These are phyloP conservation scores for Hanseniaspora thailandica DNA, from an alignment of 805 yeast genomes.

Conservation along the genomic window DNA sequence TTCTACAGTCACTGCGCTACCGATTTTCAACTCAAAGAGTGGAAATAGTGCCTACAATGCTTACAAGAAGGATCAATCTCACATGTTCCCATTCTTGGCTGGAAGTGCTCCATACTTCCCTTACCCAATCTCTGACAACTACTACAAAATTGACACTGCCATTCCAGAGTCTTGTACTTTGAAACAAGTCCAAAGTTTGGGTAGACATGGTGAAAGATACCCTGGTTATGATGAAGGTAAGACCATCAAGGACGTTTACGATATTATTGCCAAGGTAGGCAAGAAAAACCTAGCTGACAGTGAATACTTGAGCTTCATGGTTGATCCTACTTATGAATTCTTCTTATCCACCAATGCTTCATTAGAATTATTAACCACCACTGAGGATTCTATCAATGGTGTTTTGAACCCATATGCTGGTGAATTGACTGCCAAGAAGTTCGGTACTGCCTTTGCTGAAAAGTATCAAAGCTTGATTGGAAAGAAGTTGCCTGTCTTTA, in stretches of 20 bases:
- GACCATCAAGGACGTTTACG: background rate
- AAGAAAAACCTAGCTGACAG: slow-evolving; percentile 26
- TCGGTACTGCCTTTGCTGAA: slow-evolving; percentile 36
- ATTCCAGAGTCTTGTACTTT: slow-evolving; percentile 41
- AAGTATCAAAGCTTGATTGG: slow-evolving; percentile 34
- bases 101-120: slow-evolving; percentile 47
- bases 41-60: background rate
- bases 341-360: slow-evolving; percentile 34
- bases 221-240: slow-evolving; percentile 39
- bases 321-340: slow-evolving; percentile 34
- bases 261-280: slow-evolving; percentile 27
- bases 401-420: slow-evolving; percentile 36
- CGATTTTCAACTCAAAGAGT: background rate
- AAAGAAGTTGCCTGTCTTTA: slow-evolving; percentile 37
- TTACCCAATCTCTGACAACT: slow-evolving; percentile 27
- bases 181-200: slow-evolving; percentile 57
- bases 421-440: slow-evolving; percentile 32
- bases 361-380: slow-evolving; percentile 33
- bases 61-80: slow-evolving; percentile 17
- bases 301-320: slow-evolving; percentile 40
- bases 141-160: slow-evolving; percentile 42
- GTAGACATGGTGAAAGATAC: slow-evolving; percentile 72
- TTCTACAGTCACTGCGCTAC: background rate
- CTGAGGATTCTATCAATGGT: slow-evolving; percentile 23
- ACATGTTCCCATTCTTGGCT: slow-evolving; percentile 39